Base-by-base conservation (phyloP, 1,139 yeast species). In the Candida labiduridarum region DNA sequence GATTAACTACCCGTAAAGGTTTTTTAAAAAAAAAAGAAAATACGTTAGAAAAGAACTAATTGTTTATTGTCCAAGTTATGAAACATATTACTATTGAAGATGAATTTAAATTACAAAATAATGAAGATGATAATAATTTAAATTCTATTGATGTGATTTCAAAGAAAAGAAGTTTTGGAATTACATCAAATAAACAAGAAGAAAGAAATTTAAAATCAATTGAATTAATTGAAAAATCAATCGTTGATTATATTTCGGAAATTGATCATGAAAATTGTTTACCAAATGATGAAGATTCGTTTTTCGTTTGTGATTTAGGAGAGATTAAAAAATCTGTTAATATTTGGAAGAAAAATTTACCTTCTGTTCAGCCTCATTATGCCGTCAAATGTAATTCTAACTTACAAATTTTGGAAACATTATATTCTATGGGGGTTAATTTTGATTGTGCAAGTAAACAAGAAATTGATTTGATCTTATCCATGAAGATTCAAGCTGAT, bases 361-460 rank as follows among this genome's bases (percentile, higher is more conserved):
- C 97, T 15, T 76, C 84, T 49, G 85, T 94, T 44, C 80, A 81
- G 50, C 97, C 98, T 31, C 85, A 78, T 67, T 94, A 91, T 69
- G 98, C 99, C 25, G 95, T 94, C 59, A 94, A 94, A 71, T 94
- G 98, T 73, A 94, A 94, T 73, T 89, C 92, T 46, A 85, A 90
- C 65, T 58, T 72, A 7, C 72, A 74, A 52, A 84, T 94, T 15
- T 68, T 94, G 55, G 67, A 72, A 50, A 67, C 79, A 42, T 75
- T 94, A 57, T 84, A 82, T 14, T 56, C 69, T 1, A 67, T 85
- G 56, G 96, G 94, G 14, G 79, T 84, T 50, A 88, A 88, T 53
- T 94, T 94, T 65, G 99, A 94, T 67, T 94, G 99, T 72, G 98
- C 98, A 12, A 89, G 97, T 33, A 85, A 87, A 64, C 78, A 79